Evolutionary conservation across 352 stramenopile species (phyloP).

Genomic region (Pythium rhizo-oryzae): DNA sequence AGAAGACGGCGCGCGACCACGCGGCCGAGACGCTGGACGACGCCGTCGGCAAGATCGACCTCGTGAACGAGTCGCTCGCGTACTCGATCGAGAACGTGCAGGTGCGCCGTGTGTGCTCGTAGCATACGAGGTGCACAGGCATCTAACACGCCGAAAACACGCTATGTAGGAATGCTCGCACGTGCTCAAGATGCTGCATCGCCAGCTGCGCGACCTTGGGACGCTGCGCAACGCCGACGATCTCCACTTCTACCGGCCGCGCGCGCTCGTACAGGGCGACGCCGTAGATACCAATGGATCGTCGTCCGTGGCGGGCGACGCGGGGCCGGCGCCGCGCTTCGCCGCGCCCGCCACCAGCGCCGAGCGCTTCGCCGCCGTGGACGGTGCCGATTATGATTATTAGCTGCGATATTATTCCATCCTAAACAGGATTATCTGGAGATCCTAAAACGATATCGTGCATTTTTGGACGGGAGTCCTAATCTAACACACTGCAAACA

Average conservation of each 20-base stretch:
- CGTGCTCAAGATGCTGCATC: slow-evolving; percentile 70
- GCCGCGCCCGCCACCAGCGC: background rate
- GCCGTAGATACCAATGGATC: no score
- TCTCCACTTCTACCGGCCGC: slow-evolving; percentile 32
- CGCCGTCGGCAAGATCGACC: slow-evolving; percentile 70
- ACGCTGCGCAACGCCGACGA: slow-evolving; percentile 41
- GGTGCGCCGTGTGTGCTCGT: no score
- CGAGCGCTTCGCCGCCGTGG: slow-evolving; percentile 6
- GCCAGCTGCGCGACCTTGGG: slow-evolving; percentile 62
- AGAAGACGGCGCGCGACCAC: slow-evolving; percentile 35
- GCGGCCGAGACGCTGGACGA: slow-evolving; percentile 43
- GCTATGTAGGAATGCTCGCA: slow-evolving; percentile 70
- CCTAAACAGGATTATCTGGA: background rate
- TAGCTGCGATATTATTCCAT: background rate
- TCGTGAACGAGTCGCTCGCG: slow-evolving; percentile 80
- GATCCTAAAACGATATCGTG: background rate
- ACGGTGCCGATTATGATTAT: slow-evolving; percentile 20
- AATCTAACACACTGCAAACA: no score
- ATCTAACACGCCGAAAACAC: background rate
- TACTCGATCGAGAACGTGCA: slow-evolving; percentile 85
- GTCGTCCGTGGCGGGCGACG: background rate
- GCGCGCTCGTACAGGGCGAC: background rate
- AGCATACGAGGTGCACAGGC: no score
- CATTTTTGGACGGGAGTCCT: background rate
- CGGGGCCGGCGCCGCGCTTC: background rate